Percentiles rank a stretch among this genome's conserved stretches.
phyloP scores from a whole-genome alignment of 2,329 filamentous ascomycete species.

The Hypoxylon sp. region DNA sequence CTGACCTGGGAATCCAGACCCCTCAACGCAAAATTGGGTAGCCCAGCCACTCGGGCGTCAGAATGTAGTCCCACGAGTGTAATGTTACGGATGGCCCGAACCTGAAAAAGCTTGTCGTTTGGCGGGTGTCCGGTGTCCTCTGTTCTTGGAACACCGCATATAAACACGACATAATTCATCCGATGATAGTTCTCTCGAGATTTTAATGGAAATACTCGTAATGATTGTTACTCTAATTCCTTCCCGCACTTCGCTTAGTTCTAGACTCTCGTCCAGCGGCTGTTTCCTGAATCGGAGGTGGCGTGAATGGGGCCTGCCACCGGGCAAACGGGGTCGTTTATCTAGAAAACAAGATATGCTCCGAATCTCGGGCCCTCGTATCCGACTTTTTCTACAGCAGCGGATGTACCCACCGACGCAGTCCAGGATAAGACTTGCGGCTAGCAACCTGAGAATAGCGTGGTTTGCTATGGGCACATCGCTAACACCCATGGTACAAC shows the following conservation, averaged over 20 bases:
- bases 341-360: constrained; percentile 3
- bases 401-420: neutral
- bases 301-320: neutral
- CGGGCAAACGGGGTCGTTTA: neutral
- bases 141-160: constrained; percentile 24
- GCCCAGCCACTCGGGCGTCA: constrained; percentile 37
- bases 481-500: constrained; percentile 7
- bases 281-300: neutral
- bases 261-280: neutral
- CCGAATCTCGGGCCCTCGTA: constrained; percentile 16
- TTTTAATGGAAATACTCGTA: constrained; percentile 16
- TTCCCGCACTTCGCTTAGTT: neutral
- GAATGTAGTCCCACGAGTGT: constrained; percentile 20
- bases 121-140: constrained; percentile 28
- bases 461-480: constrained; percentile 21
- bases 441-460: constrained; percentile 21
- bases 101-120: constrained; percentile 31
- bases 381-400: constrained; percentile 1
- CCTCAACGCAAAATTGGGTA: constrained; percentile 18
- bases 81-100: constrained; percentile 34
- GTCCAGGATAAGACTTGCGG: constrained; percentile 16
- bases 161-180: constrained; percentile 31
- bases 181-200: constrained; percentile 14
- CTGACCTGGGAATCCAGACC: constrained; percentile 17
- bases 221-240: constrained; percentile 1